These are phyloP conservation scores for Rhodosporidiobolus odoratus DNA, from an alignment of 768 basidiomycete species.

Conservation along the genomic window DNA sequence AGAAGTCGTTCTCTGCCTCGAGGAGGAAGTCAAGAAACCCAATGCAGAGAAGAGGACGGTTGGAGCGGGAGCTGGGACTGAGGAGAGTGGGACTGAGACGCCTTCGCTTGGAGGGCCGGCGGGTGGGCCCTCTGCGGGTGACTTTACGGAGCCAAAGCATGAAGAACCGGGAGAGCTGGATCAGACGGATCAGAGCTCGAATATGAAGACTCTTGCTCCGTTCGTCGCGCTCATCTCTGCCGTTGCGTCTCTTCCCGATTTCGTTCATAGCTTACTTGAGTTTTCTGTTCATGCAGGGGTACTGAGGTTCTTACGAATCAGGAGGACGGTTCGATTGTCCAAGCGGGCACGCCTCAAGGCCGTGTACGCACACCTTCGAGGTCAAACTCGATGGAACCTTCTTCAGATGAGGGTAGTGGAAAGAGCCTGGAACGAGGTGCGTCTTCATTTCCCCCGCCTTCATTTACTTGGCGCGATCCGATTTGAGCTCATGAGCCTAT, in stretches of 20 bases:
- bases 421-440: slow-evolving; percentile 26
- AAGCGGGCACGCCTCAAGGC: slow-evolving; percentile 9
- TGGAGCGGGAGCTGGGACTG: slow-evolving; percentile 37
- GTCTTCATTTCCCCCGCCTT: not conserved
- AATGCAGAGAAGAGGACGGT: slow-evolving; percentile 65
- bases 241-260: not conserved
- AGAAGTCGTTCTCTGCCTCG: slow-evolving; percentile 76
- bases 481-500: not conserved
- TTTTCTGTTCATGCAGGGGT: not conserved
- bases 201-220: slow-evolving; percentile 29
- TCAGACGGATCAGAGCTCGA: slow-evolving; percentile 17
- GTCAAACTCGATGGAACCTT: slow-evolving; percentile 12
- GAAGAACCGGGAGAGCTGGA: slow-evolving; percentile 8
- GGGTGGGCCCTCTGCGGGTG: slow-evolving; percentile 27
- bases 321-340: slow-evolving; percentile 23
- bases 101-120: slow-evolving; percentile 17
- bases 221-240: slow-evolving; percentile 16
- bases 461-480: too few species aligned
- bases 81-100: slow-evolving; percentile 8
- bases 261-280: not conserved
- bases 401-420: not conserved
- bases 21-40: slow-evolving; percentile 72
- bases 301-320: slow-evolving; percentile 22
- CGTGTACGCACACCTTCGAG: slow-evolving; percentile 1
- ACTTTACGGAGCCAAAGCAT: not conserved